These are phyloP conservation scores for Fusarium floridanum DNA, from an alignment of 2,329 filamentous ascomycete genomes.

Conservation along the genomic window DNA sequence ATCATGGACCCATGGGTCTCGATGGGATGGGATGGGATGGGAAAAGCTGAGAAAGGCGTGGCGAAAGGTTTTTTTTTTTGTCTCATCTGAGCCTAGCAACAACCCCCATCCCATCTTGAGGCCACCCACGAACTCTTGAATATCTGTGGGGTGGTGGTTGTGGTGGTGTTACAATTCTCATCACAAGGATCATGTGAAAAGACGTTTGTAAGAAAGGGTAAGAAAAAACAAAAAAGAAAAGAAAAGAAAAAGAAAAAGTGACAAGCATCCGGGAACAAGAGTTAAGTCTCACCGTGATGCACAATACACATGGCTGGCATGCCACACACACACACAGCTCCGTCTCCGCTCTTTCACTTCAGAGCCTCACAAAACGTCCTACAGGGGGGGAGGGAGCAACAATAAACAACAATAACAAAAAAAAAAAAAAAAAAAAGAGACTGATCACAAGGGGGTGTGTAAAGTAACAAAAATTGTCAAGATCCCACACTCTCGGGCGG, in stretches of 20 bases:
- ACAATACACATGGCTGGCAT: constrained; percentile 32
- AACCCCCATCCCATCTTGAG: background rate
- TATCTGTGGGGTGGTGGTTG: background rate
- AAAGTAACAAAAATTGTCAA: too few species aligned
- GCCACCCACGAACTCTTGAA: background rate
- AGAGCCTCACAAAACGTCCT: constrained; percentile 12
- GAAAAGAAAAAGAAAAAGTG: background rate
- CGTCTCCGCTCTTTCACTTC: constrained; percentile 2
- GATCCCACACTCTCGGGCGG: background rate
- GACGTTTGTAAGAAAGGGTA: background rate
- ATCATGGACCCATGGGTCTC: background rate
- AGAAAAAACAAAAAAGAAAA: background rate
- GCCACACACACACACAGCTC: background rate
- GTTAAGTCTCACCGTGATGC: constrained; percentile 19
- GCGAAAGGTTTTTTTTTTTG: background rate
- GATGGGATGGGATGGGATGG: background rate
- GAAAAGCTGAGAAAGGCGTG: background rate
- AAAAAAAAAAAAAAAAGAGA: background rate
- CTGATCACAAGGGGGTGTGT: background rate
- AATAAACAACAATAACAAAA: background rate
- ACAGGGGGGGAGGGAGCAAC: background rate
- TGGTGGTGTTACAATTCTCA: background rate
- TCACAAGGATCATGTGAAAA: background rate
- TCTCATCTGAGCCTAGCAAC: background rate
- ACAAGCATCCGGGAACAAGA: background rate